Base-by-base conservation (phyloP, 2,329 filamentous ascomycete genomes). In the Aureobasidium namibiae region DNA sequence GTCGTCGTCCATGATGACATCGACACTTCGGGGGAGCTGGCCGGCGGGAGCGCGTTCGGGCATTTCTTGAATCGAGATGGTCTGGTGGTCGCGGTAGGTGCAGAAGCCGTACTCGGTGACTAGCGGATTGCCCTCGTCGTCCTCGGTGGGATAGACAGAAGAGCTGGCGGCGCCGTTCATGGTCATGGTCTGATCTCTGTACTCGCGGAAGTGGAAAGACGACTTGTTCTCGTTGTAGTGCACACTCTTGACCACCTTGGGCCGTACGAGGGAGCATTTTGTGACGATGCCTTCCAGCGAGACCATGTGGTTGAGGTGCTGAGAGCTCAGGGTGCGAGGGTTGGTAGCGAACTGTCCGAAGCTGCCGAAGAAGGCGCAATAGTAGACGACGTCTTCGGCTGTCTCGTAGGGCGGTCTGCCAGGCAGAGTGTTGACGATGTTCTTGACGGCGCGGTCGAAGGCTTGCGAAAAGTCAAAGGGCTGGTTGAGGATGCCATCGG, bases 11-110 rank as follows among this genome's bases (percentile, higher is more conserved):
- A 99, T 78, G 66, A 99, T 92, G 14, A 97, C 92, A 74, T 99
- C 94, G 18, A 99, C 94, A 59, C 92, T 91, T 57, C 94, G 87
- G 61, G 94, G 94, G 64, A 99, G 82, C 78, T 97, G 94, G 56
- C 94, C 94, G 61, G 94, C 92, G 57, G 94, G 94, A 2, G 94
- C 94, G 66, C 92, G 82, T 74, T 99, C 94, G 0, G 94, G 94
- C 94, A 99, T 99, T 77, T 99, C 94, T 75, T 99, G 94, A 65
- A 99, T 96, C 0, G 92, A 96, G 61, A 99, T 90, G 16, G 90
- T 96, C 73, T 99, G 94, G 71, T 99, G 94, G 72, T 99, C 94
- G 69, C 92, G 83, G 75, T 96, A 99, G 53, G 88, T 94, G 72
- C 88, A 95, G 76, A 95, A 92, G 24, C 94, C 94, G 72, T 97